phyloP scores from a whole-genome alignment of 2,329 filamentous ascomycete species.

The Dactylellina drechsleri region DNA sequence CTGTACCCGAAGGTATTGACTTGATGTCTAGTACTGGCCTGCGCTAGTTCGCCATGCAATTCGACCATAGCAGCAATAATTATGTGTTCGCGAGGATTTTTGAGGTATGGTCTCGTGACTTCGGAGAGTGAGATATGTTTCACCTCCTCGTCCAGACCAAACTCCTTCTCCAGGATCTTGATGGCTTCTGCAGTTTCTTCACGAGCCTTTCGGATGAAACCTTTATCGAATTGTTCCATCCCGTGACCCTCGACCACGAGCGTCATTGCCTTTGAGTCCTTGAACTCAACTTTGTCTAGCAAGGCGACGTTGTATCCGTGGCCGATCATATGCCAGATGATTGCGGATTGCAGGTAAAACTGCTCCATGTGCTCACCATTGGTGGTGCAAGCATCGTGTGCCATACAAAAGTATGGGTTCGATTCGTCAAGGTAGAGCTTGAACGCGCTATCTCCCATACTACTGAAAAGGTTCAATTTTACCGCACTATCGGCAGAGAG shows the following conservation, averaged over 20 bases:
- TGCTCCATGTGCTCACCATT: constrained; percentile 57
- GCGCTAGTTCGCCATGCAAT: constrained; percentile 3
- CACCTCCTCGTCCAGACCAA: not conserved
- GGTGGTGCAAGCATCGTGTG: constrained; percentile 69
- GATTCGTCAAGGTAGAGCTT: constrained; percentile 67
- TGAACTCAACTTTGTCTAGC: constrained; percentile 72
- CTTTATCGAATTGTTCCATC: constrained; percentile 20
- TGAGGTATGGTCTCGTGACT: not conserved
- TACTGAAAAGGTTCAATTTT: constrained; percentile 65
- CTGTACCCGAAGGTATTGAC: constrained; percentile 21
- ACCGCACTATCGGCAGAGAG: constrained; percentile 56
- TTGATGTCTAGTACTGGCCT: not conserved
- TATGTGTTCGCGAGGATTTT: constrained; percentile 25
- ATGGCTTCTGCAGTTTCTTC: constrained; percentile 6
- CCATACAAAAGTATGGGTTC: constrained; percentile 74
- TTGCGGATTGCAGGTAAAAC: constrained; percentile 62
- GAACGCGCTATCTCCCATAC: constrained; percentile 67
- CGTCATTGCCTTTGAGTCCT: constrained; percentile 71
- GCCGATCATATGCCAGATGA: constrained; percentile 69
- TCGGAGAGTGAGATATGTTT: not conserved
- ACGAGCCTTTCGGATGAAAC: constrained; percentile 16
- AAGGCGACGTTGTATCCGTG: constrained; percentile 72
- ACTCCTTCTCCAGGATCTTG: constrained; percentile 6
- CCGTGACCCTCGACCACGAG: constrained; percentile 60
- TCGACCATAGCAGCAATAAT: constrained; percentile 9